A percentile compares a stretch with the other conserved stretches of the same genome.
phyloP scores from a whole-genome alignment of 2,329 filamentous ascomycete species.

The Trichophyton equinum region DNA sequence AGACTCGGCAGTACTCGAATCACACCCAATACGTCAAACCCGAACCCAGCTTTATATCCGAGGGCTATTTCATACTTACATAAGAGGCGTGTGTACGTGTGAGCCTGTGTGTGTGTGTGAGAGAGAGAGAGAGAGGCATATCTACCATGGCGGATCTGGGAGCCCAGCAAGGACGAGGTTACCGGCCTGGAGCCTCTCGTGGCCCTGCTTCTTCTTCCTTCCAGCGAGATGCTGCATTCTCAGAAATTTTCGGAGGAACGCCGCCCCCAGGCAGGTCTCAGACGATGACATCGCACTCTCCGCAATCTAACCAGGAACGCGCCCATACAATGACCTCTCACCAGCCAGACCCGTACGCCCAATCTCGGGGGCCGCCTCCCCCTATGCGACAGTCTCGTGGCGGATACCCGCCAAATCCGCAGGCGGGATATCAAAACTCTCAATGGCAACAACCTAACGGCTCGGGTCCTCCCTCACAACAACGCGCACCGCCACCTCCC shows the following conservation, averaged over 20 bases:
- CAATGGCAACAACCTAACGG: constrained; percentile 23
- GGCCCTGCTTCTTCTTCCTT: constrained; percentile 41
- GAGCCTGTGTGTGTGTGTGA: neutral
- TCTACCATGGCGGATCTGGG: constrained; percentile 50
- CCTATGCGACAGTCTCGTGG: constrained; percentile 35
- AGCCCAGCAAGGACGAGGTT: constrained; percentile 49
- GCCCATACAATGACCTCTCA: constrained; percentile 65
- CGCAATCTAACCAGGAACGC: constrained; percentile 51
- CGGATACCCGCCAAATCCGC: constrained; percentile 29
- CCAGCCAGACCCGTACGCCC: constrained; percentile 32
- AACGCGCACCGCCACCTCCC: constrained; percentile 14
- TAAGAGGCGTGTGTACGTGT: neutral
- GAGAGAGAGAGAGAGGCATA: neutral
- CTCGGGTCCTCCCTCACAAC: constrained; percentile 15
- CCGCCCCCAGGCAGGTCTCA: constrained; percentile 82
- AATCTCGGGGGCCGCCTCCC: constrained; percentile 22
- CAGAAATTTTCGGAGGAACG: constrained; percentile 83
- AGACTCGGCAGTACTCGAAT: neutral
- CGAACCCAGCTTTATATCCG: neutral
- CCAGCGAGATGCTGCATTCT: constrained; percentile 89
- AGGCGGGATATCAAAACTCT: constrained; percentile 31
- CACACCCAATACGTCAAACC: neutral
- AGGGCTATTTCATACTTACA: neutral
- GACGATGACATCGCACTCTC: constrained; percentile 77
- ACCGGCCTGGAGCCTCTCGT: constrained; percentile 39